These are phyloP conservation scores for Chlorella variabilis DNA, from an alignment of 163 green algal species.

Conservation along the genomic window DNA sequence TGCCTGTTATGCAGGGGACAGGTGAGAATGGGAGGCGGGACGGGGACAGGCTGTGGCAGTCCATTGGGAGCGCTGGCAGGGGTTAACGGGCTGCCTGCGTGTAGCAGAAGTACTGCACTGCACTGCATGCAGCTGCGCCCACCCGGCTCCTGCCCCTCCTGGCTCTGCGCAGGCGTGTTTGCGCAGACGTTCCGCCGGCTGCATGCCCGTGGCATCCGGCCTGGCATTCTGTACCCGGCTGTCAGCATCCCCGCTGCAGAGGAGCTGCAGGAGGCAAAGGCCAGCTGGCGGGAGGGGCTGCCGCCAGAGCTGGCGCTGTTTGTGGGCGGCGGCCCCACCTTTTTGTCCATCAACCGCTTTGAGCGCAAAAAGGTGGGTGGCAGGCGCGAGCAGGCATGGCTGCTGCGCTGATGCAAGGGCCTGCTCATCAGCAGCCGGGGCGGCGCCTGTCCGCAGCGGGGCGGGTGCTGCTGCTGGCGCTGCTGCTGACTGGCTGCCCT, in stretches of 20 bases:
- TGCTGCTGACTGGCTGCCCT: not conserved
- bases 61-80: too few relatives aligned
- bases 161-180: constrained; percentile 71
- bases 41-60: too few relatives aligned
- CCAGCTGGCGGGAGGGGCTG: constrained; percentile 54
- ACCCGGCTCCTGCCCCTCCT: not conserved
- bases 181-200: constrained; percentile 83
- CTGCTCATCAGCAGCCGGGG: too few relatives aligned
- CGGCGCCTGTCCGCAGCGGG: too few relatives aligned
- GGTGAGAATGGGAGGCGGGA: too few relatives aligned
- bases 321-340: constrained; percentile 44
- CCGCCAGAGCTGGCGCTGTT: constrained; percentile 44
- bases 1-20: too few relatives aligned
- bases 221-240: constrained; percentile 89
- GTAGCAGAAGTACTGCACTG: too few relatives aligned
- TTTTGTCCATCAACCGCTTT: constrained; percentile 98
- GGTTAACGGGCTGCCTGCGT: too few relatives aligned
- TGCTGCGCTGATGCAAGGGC: not conserved
- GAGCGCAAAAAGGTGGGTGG: constrained; percentile 92
- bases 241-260: constrained; percentile 64
- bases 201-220: constrained; percentile 51
- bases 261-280: constrained; percentile 51
- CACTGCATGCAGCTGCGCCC: too few relatives aligned
- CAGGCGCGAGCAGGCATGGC: not conserved
- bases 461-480: too few relatives aligned